Evolutionary conservation across 495 filamentous ascomycete species (phyloP), one percentile per base, ranked within the genome.

Genomic region (Penicillium paxilli): DNA sequence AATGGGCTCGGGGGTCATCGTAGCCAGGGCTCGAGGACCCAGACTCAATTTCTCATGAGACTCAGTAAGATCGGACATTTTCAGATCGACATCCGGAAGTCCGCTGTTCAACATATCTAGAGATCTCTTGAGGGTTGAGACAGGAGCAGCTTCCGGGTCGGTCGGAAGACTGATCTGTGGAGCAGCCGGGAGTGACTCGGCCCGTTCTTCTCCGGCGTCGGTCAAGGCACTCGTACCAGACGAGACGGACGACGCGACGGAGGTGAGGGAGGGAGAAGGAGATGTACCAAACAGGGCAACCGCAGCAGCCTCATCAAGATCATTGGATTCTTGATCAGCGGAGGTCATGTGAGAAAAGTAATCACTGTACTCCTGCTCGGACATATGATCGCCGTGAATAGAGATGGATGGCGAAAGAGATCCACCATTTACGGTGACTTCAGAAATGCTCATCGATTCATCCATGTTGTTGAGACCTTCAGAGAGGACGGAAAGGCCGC

Each of bases 261-360:
- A 78, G 19, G 69, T 71, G 35, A 78, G 71, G 16, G 75, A 78
- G 1, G 75, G 75, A 10, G 75, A 78, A 12, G 75, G 75, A 14
- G 75, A 78, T 16, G 72, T 76, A 30, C 72, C 72, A 44, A 76
- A 75, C 19, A 78, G 62, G 2, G 73, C 62, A 20, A 59, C 63
- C 2, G 67, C 75, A 37, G 73, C 68, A 12, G 63, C 70, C 52
- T 73, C 71, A 35, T 74, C 71, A 14, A 68, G 45, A 42, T 67
- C 66, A 38, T 71, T 65, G 28, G 59, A 35, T 41, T 49, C 48
- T 35, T 66, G 49, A 17, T 63, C 65, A 17, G 53, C 35, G 33
- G 64, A 50, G 45, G 51, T 60, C 52, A 67, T 61, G 30, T 71
- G 68, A n/a, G 73, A 71, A 54, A 75, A 75, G 51, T 77, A 78